Evolutionary conservation across 2,329 filamentous ascomycete genomes (phyloP).

Genomic region (Sporothrix dimorphospora): DNA sequence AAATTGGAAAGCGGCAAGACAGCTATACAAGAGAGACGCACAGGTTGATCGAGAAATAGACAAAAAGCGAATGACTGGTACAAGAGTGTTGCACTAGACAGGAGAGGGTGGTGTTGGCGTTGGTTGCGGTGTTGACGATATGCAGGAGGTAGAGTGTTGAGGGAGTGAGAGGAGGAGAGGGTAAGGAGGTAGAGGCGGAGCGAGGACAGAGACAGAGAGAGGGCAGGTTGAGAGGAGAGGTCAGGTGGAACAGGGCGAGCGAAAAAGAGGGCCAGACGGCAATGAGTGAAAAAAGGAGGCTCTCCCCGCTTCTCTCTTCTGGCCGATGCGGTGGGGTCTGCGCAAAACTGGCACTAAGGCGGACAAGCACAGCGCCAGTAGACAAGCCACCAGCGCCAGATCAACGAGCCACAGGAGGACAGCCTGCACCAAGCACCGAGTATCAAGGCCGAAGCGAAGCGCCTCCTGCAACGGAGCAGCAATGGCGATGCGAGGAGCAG

Average conservation of each 20-base stretch:
- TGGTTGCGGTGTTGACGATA: conserved; percentile 26
- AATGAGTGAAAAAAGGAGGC: conserved; percentile 35
- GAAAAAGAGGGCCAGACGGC: conserved; percentile 24
- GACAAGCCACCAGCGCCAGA: neutral
- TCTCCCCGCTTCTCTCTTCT: conserved; percentile 34
- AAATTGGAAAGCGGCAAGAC: neutral
- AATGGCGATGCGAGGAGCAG: neutral
- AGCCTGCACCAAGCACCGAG: conserved; percentile 2
- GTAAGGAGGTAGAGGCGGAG: conserved; percentile 1
- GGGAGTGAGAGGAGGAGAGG: conserved; percentile 19
- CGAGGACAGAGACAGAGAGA: no score
- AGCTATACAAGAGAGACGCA: neutral
- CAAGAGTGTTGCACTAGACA: conserved; percentile 15
- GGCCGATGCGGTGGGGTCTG: conserved; percentile 34
- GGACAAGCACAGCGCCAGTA: conserved; percentile 20
- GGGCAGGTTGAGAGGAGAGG: conserved; percentile 13
- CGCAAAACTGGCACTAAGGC: conserved; percentile 31
- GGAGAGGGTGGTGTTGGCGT: conserved; percentile 18
- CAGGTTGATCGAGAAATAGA: conserved; percentile 1
- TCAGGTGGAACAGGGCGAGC: conserved; percentile 21
- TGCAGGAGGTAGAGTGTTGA: conserved; percentile 24
- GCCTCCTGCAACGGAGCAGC: neutral
- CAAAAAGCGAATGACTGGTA: neutral
- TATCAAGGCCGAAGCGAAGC: conserved; percentile 10
- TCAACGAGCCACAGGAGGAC: neutral